Conservation (phyloP, 2,329 filamentous ascomycete genomes). For the Claviceps quebecensis region DNA sequence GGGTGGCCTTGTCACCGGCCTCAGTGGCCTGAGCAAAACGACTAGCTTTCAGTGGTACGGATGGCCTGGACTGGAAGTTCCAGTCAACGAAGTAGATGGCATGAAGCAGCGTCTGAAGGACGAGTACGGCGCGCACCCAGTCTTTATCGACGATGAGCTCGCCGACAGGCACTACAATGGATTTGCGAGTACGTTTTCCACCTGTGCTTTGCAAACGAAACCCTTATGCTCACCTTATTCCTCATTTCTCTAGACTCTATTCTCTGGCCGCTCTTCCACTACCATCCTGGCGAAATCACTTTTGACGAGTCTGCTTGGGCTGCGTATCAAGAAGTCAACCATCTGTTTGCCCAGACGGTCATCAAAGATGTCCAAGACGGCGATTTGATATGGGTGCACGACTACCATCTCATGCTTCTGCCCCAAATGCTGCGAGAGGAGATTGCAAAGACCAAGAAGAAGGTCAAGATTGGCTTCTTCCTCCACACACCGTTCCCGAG, state of each 20-base stretch:
- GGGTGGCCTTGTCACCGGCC: slow-evolving; percentile 82
- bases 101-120: slow-evolving; percentile 70
- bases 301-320: slow-evolving; percentile 93
- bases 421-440: slow-evolving; percentile 91
- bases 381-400: slow-evolving; percentile 94
- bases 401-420: slow-evolving; percentile 96
- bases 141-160: slow-evolving; percentile 87
- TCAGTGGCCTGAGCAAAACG: slow-evolving; percentile 82
- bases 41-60: slow-evolving; percentile 98
- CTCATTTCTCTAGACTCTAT: slow-evolving; percentile 61
- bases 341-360: slow-evolving; percentile 78
- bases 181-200: slow-evolving; percentile 62
- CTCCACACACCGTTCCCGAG: slow-evolving; percentile 94
- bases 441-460: slow-evolving; percentile 66
- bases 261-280: slow-evolving; percentile 97
- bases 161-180: slow-evolving; percentile 96
- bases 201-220: not conserved
- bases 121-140: slow-evolving; percentile 77
- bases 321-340: slow-evolving; percentile 86
- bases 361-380: slow-evolving; percentile 80
- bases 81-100: slow-evolving; percentile 61
- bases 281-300: slow-evolving; percentile 95
- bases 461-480: slow-evolving; percentile 97
- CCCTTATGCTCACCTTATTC: not conserved
- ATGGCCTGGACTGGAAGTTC: slow-evolving; percentile 88